Percentiles rank a stretch among this genome's conserved stretches.
Conservation (phyloP, 2,329 filamentous ascomycete genomes). For the Elsinoe perseae region DNA sequence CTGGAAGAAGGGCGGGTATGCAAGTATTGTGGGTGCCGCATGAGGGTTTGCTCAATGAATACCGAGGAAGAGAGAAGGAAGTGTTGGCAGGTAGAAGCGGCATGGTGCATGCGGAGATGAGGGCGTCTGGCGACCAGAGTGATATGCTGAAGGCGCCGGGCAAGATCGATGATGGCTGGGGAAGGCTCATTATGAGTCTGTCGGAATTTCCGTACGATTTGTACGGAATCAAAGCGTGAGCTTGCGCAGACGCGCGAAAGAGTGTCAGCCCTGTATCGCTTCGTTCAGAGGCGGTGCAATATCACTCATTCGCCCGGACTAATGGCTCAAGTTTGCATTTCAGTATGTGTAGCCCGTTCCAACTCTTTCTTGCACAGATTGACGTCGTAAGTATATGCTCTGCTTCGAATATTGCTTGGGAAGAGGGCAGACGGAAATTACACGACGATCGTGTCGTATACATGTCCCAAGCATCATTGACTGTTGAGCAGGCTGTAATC, state of each 20-base stretch:
- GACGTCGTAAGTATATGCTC: neutral
- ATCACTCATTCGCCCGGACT: neutral
- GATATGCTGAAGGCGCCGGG: constrained; percentile 41
- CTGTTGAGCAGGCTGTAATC: too few relatives aligned
- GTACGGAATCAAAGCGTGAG: constrained; percentile 46
- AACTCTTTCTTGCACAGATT: neutral
- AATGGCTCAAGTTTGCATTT: neutral
- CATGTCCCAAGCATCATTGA: too few relatives aligned
- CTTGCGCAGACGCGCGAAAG: neutral
- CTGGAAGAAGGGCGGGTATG: constrained; percentile 82
- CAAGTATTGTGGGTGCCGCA: constrained; percentile 26
- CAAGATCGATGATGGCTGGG: constrained; percentile 54
- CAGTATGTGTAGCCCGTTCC: neutral
- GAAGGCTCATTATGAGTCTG: constrained; percentile 44
- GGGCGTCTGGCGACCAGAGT: constrained; percentile 32
- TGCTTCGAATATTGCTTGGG: too few relatives aligned
- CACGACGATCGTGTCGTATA: too few relatives aligned
- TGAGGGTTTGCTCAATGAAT: constrained; percentile 16
- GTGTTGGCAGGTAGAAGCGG: constrained; percentile 78
- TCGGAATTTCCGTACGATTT: constrained; percentile 53
- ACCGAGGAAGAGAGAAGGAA: constrained; percentile 61
- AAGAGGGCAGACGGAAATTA: too few relatives aligned
- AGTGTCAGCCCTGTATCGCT: neutral
- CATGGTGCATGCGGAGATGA: constrained; percentile 50
- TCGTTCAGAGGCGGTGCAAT: neutral